Base-by-base conservation (phyloP, 1,284 basidiomycete species). In the Trametes sp. region DNA sequence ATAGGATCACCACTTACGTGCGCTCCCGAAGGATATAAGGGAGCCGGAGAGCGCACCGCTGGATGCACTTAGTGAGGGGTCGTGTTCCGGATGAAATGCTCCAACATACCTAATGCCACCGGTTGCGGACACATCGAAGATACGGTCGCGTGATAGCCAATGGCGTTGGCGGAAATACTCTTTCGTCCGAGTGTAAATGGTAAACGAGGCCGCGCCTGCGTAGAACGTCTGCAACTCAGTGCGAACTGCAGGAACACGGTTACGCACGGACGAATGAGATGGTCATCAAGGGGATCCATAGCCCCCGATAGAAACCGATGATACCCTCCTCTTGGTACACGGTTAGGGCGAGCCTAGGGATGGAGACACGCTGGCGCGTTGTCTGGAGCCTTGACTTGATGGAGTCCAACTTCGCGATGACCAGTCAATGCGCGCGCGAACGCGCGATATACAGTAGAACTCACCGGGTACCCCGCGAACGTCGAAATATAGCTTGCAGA, bases 261-360 rank as follows among this genome's bases (percentile, higher is more conserved):
- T 74, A 93, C 82, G 84, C 80, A 84, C 96, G 92, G 73, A 98
- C 96, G 73, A 97, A 96, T 7, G 95, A 96, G 71, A 99, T 98
- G 8, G 97, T 98, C 77, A 97, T 86, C 58, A 98, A 85, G 33
- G 97, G 97, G 70, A 98, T 95, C 84, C 94, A 93, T 58, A 93
- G 75, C 61, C 95, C 95, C 60, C 95, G 86, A 77, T 95, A 97
- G 77, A 97, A 98, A 59, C 96, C 97, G 65, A 86, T 84, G 36
- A 98, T 75, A 8, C 97, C 97, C 81, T 98, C 97, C 75, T 98
- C 95, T 28, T 85, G 84, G 74, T 96, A 92, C 33, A 96, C 93
- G 61, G 87, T 78, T 19, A 81, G 78, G 35, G 90, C 90, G 61
- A 96, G 84, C 70, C 83, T 84, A 8, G 90, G 87, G 61, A 96